These are phyloP conservation scores for Aaosphaeria pasadenensis DNA, from an alignment of 2,329 filamentous ascomycete species.

Conservation along the genomic window DNA sequence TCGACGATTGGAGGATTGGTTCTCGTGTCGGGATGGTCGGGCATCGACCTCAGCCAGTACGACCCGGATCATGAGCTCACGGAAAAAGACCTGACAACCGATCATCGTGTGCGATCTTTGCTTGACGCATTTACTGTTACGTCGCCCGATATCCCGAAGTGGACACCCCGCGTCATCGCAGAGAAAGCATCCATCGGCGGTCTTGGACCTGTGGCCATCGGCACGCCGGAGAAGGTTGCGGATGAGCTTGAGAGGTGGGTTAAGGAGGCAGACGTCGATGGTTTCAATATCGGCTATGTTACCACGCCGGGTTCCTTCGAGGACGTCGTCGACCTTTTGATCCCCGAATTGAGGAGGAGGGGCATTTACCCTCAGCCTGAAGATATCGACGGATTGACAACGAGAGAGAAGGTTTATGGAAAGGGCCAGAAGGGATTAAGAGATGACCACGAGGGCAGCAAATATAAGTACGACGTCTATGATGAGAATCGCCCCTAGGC, in stretches of 20 bases:
- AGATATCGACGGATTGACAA: slow-evolving; percentile 17
- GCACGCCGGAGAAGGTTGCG: slow-evolving; percentile 40
- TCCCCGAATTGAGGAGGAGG: slow-evolving; percentile 35
- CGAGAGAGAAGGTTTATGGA: slow-evolving; percentile 61
- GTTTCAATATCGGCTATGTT: slow-evolving; percentile 39
- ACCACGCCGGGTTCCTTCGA: slow-evolving; percentile 43
- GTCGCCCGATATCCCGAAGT: slow-evolving; percentile 21
- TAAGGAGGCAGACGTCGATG: slow-evolving; percentile 39
- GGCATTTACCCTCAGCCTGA: slow-evolving; percentile 31
- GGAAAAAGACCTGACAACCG: slow-evolving; percentile 53
- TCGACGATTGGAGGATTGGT: slow-evolving; percentile 55
- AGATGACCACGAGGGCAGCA: slow-evolving; percentile 57
- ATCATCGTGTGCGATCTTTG: slow-evolving; percentile 35
- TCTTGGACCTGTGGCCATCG: slow-evolving; percentile 16
- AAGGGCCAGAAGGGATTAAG: slow-evolving; percentile 56
- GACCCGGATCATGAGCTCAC: slow-evolving; percentile 58
- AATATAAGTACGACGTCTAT: slow-evolving; percentile 63
- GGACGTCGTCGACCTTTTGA: slow-evolving; percentile 34
- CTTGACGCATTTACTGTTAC: slow-evolving; percentile 34
- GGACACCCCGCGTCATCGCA: slow-evolving; percentile 29
- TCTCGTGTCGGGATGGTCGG: slow-evolving; percentile 57
- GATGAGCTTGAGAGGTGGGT: slow-evolving; percentile 48
- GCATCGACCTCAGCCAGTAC: slow-evolving; percentile 58
- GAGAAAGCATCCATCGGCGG: slow-evolving; percentile 62
- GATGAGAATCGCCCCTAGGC: slow-evolving; percentile 44